These are phyloP conservation scores for Musa troglodytarum DNA, from an alignment of 176 grass and related monocot species.

Conservation along the genomic window DNA sequence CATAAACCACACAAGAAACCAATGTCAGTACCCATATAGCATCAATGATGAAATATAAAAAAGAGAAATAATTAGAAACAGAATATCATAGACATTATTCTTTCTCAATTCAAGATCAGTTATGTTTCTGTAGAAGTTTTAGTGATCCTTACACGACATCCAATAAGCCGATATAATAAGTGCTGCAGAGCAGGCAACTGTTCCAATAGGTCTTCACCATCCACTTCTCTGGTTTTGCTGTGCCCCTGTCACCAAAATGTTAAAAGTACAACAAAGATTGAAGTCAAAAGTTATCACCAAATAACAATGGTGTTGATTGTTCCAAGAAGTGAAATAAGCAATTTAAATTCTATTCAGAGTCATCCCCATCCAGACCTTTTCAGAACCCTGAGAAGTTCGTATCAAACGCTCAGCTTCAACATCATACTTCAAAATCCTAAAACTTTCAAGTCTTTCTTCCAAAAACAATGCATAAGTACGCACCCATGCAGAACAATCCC, in stretches of 20 bases:
- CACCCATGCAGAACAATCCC: constrained; percentile 90
- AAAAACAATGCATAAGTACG: constrained; percentile 66
- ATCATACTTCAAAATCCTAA: constrained; percentile 76
- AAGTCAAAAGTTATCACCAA: background rate
- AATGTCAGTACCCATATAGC: constrained; percentile 3
- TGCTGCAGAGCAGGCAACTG: constrained; percentile 84
- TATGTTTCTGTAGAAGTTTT: background rate
- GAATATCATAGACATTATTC: background rate
- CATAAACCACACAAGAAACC: constrained; percentile 20
- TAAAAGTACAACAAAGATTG: background rate
- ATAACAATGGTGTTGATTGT: background rate
- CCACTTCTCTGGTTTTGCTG: constrained; percentile 68
- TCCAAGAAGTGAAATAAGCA: background rate
- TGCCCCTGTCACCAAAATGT: constrained; percentile 42
- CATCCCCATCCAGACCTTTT: constrained; percentile 38
- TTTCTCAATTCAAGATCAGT: background rate
- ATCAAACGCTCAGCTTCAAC: constrained; percentile 68
- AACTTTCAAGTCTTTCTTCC: constrained; percentile 87
- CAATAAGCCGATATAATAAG: constrained; percentile 86
- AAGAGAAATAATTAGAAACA: background rate
- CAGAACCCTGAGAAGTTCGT: constrained; percentile 56
- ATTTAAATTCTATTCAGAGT: background rate
- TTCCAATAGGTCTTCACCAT: constrained; percentile 66
- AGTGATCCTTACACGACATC: constrained; percentile 54
- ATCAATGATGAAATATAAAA: background rate